Base-by-base conservation (phyloP, 2,329 filamentous ascomycete genomes). In the Immersiporthe knoxdaviesiana region DNA sequence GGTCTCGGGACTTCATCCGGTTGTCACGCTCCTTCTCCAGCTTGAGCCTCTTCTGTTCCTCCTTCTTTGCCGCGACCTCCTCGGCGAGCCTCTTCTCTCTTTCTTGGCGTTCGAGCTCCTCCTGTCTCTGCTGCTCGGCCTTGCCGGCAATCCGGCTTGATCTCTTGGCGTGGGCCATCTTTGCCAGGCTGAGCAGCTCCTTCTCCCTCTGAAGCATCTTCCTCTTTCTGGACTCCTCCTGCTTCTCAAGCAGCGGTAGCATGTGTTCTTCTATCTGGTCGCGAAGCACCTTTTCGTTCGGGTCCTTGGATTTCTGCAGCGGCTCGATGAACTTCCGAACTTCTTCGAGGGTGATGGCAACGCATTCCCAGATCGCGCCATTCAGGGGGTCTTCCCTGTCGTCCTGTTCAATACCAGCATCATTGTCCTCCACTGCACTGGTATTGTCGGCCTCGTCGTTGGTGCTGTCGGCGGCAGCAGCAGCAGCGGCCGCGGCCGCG, bases 151-250 rank as follows among this genome's bases (percentile, higher is more conserved):
- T 88, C 72, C 96, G 89, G 75, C 93, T 97, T 0, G 96, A 99
- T 72, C 96, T 86, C 81, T 99, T 99, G 4, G 96, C 95, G 68
- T 91, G 92, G n/a, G 93, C 93, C 81, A 98, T 87, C 77, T 96
- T 95, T 74, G 95, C 91, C 73, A 97, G 80, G 73, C 90, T 93
- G 65, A 93, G 83, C 30, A 97, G 80, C 75, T 98, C 95, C 72
- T 90, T 92, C 77, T 97, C 88, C 74, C 91, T 84, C 71, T 89
- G 87, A 3, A 83, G 75, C 63, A 91, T 84, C 83, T 93, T 85
- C 81, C 88, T 81, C 78, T 95, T 94, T 71, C 90, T 89, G 39
- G 90, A 87, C 74, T 94, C 87, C 74, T 91, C 89, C 73, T 92
- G 89, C 75, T 92, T 92, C 79, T 97, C 91, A 18, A 99, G 86